Evolutionary conservation across 139 green algal genomes (phyloP), one percentile per base, ranked within the genome.

Genomic region (Chlamydomonas eustigma): DNA sequence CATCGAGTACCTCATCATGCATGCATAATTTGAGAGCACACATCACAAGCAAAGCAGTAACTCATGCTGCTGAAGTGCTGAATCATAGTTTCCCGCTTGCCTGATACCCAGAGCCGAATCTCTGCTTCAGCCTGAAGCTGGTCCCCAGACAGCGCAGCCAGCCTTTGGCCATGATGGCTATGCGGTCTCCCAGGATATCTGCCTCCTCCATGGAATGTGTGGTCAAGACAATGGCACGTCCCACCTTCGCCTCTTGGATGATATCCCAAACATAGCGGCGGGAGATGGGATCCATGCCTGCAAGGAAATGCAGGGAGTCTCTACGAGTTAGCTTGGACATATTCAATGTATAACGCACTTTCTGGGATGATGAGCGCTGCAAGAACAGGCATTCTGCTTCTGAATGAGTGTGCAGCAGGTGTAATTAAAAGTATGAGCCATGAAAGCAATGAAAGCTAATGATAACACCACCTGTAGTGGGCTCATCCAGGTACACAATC

Each of bases 191-290:
- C 71, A 98, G 87, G 30, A 97, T 94, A 80, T 98, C 94, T 6
- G 95, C 96, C 84, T 98, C 94, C 87, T 98, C 93, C 95, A 98
- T 98, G 65, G 64, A 88, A 88, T 98, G 95, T 4, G 95, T 97
- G 32, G 95, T 98, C 58, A 98, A 86, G 37, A 98, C 83, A 39
- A 97, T 92, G 71, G 90, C 92, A 2, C 90, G 86, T 2, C 85
- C 84, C 1, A 66, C 73, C 71, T 91, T 93, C 30, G 88, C 87
- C 32, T 77, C 80, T 78, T 93, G 85, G 74, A 99, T 94, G 75
- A 97, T 91, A 83, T 96, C 92, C 95, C 95, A 98, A 77, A 98
- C 88, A 64, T 94, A 89, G n/a, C 94, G 87, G 22, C 95, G 85
- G 30, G 80, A 89, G 80, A 97, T 93, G 34, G 93, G 93, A 81